Evolutionary conservation across 2,329 filamentous ascomycete species (phyloP).

Genomic region (Trichoderma sp.): DNA sequence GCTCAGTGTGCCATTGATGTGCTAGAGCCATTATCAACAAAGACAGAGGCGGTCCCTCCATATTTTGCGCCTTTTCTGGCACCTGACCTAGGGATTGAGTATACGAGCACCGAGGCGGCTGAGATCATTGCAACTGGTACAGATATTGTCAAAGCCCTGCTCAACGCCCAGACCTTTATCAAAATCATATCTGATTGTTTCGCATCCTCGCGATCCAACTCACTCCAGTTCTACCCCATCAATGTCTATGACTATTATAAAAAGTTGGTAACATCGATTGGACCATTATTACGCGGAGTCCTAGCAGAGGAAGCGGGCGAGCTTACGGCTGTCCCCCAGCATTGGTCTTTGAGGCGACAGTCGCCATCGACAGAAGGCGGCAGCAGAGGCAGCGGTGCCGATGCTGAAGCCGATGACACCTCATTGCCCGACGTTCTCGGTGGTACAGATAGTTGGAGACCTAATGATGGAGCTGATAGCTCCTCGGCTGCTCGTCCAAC

Average conservation of each 20-base stretch:
- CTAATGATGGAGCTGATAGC: slow-evolving; percentile 26
- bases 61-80: slow-evolving; percentile 69
- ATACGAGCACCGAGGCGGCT: slow-evolving; percentile 34
- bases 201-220: slow-evolving; percentile 61
- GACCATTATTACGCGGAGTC: slow-evolving; percentile 72
- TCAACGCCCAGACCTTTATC: slow-evolving; percentile 72
- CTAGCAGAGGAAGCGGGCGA: slow-evolving; percentile 82
- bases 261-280: slow-evolving; percentile 69
- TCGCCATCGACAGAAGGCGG: slow-evolving; percentile 27
- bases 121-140: slow-evolving; percentile 64
- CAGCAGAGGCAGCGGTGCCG: slow-evolving; percentile 22
- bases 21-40: slow-evolving; percentile 61
- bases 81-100: slow-evolving; percentile 37
- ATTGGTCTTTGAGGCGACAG: slow-evolving; percentile 50
- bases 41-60: slow-evolving; percentile 48
- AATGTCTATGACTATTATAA: slow-evolving; percentile 85
- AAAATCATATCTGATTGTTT: slow-evolving; percentile 73
- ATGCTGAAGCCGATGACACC: slow-evolving; percentile 30
- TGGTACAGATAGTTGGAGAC: slow-evolving; percentile 28
- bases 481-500: slow-evolving; percentile 33
- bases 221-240: slow-evolving; percentile 66
- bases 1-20: slow-evolving; percentile 66
- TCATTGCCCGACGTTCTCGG: slow-evolving; percentile 34
- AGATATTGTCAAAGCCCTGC: slow-evolving; percentile 70
- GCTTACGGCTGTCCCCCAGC: slow-evolving; percentile 67